phyloP scores from a whole-genome alignment of 768 basidiomycete species.

The Calvatia gigantea region DNA sequence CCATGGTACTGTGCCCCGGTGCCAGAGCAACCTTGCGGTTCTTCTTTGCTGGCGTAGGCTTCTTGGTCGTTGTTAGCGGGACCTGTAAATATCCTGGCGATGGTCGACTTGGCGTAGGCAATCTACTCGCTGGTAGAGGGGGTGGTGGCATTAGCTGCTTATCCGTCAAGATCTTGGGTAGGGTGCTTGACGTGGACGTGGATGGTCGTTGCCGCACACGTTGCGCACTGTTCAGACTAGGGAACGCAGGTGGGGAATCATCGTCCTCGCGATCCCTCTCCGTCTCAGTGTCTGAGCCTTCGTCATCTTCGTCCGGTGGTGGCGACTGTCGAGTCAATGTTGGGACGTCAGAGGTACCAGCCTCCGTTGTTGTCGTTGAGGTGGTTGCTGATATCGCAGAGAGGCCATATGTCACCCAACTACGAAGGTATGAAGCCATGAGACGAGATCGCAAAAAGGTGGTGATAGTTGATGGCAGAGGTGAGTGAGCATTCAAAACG shows the following conservation, averaged over 20 bases:
- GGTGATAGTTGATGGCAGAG: slow-evolving; percentile 10
- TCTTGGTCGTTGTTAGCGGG: slow-evolving; percentile 62
- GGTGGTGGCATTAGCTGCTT: slow-evolving; percentile 54
- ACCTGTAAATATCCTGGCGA: slow-evolving; percentile 45
- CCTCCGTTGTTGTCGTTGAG: slow-evolving; percentile 21
- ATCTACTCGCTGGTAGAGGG: slow-evolving; percentile 39
- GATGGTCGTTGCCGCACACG: slow-evolving; percentile 33
- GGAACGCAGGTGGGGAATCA: slow-evolving; percentile 71
- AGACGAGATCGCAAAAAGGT: not conserved
- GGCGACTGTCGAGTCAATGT: slow-evolving; percentile 35
- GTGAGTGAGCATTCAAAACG: not conserved
- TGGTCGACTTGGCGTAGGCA: slow-evolving; percentile 27
- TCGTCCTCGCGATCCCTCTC: slow-evolving; percentile 39
- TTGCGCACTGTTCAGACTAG: slow-evolving; percentile 69
- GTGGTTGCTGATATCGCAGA: slow-evolving; percentile 20
- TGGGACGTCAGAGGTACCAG: slow-evolving; percentile 25
- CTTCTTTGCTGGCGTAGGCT: slow-evolving; percentile 50
- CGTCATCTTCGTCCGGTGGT: slow-evolving; percentile 39
- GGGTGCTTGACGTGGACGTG: not conserved
- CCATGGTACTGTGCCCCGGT: slow-evolving; percentile 87
- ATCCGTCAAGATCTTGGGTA: slow-evolving; percentile 40
- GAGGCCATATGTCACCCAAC: slow-evolving; percentile 48
- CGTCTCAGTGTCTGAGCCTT: slow-evolving; percentile 29
- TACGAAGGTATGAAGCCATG: slow-evolving; percentile 62
- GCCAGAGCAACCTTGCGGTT: slow-evolving; percentile 83